Percentiles rank a stretch among this genome's conserved stretches.
phyloP scores from a whole-genome alignment of 352 stramenopile genomes.

The Globisporangium paroecandrum region DNA sequence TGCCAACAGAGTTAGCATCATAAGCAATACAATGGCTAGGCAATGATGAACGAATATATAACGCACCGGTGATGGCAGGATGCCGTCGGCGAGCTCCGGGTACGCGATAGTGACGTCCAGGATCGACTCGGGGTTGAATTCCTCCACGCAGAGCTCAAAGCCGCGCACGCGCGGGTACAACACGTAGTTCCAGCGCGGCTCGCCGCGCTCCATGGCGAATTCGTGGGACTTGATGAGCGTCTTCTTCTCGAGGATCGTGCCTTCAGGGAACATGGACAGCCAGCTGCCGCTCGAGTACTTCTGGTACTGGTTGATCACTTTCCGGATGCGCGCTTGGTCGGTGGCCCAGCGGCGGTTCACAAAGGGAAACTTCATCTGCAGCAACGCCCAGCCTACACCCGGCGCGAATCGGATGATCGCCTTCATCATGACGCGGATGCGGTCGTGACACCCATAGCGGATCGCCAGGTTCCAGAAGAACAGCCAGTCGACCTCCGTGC shows the following conservation, averaged over 20 bases:
- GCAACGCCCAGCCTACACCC: conserved; percentile 61
- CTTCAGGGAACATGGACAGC: conserved; percentile 80
- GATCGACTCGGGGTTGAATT: conserved; percentile 64
- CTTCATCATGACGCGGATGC: conserved; percentile 81
- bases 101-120: conserved; percentile 78
- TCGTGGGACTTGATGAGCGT: conserved; percentile 61
- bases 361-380: conserved; percentile 71
- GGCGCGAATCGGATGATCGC: conserved; percentile 56
- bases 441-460: conserved; percentile 60
- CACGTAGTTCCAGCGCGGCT: conserved; percentile 61
- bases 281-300: conserved; percentile 40
- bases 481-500: conserved; percentile 80
- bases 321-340: conserved; percentile 48
- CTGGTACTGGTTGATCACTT: conserved; percentile 54
- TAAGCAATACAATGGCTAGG: background rate
- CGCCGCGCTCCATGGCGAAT: conserved; percentile 43
- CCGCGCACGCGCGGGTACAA: conserved; percentile 61
- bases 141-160: conserved; percentile 63
- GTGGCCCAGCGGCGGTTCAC: conserved; percentile 70
- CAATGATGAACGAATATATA: background rate
- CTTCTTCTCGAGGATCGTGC: conserved; percentile 66
- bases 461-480: conserved; percentile 78
- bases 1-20: background rate
- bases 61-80: conserved; percentile 64
- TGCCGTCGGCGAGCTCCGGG: conserved; percentile 60